A percentile compares a stretch with the other conserved stretches of the same genome.
Conservation (phyloP, 169 alveolate genomes). For the Babesia caballi region DNA sequence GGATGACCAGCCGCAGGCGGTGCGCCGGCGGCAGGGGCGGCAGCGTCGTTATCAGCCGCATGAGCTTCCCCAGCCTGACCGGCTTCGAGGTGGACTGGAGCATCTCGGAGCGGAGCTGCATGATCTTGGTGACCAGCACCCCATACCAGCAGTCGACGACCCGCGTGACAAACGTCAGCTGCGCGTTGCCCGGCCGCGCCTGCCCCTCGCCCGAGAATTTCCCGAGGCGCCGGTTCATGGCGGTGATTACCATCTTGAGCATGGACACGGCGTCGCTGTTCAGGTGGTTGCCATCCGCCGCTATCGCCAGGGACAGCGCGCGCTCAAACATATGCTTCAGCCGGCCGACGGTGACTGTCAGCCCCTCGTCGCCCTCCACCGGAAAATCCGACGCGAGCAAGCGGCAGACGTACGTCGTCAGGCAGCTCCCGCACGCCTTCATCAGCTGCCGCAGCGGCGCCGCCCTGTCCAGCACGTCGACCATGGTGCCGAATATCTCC, state of each 20-base stretch:
- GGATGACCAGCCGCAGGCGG: slow-evolving; percentile 53
- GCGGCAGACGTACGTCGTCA: slow-evolving; percentile 48
- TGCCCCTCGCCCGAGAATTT: not conserved
- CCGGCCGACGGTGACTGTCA: slow-evolving; percentile 9
- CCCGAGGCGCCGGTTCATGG: not conserved
- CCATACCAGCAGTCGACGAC: slow-evolving; percentile 61
- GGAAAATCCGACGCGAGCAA: slow-evolving; percentile 15
- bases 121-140: slow-evolving; percentile 23
- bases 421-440: slow-evolving; percentile 35
- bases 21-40: slow-evolving; percentile 64
- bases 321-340: slow-evolving; percentile 26
- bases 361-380: not conserved
- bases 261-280: slow-evolving; percentile 31
- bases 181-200: not conserved
- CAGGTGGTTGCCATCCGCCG: slow-evolving; percentile 10
- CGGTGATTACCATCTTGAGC: slow-evolving; percentile 20
- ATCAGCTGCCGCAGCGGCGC: slow-evolving; percentile 4
- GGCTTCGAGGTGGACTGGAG: slow-evolving; percentile 13
- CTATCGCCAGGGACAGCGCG: slow-evolving; percentile 25
- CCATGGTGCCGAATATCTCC: slow-evolving; percentile 4
- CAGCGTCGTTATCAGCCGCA: not conserved
- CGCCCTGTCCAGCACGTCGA: slow-evolving; percentile 31
- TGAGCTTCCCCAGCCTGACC: slow-evolving; percentile 8
- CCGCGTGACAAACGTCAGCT: slow-evolving; percentile 14
- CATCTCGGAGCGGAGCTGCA: slow-evolving; percentile 33